Conservation (phyloP, 176 grass and related monocot genomes). For the Chrysopogon serrulatus region DNA sequence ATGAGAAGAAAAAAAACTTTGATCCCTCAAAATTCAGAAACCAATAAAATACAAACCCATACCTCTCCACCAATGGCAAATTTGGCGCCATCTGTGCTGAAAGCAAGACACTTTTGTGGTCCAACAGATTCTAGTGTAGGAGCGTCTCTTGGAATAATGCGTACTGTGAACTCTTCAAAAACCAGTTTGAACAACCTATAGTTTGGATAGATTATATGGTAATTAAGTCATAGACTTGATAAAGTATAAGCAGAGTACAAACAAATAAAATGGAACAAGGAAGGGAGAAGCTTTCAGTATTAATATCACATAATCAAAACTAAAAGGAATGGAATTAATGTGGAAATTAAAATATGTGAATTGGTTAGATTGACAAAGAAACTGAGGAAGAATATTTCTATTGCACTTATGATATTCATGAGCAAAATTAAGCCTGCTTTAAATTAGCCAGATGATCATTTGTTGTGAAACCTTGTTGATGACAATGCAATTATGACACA, state of each 20-base stretch:
- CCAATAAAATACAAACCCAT: conserved; percentile 7
- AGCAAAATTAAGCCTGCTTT: neutral
- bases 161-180: conserved; percentile 51
- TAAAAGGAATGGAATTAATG: neutral
- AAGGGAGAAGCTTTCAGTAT: neutral
- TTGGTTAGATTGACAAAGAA: neutral
- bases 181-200: conserved; percentile 72
- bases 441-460: neutral
- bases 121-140: conserved; percentile 66
- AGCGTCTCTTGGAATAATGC: conserved; percentile 56
- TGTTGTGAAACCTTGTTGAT: neutral
- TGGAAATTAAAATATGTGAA: neutral
- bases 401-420: neutral
- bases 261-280: neutral
- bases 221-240: conserved; percentile 5
- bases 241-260: neutral
- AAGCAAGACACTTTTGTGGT: conserved; percentile 85
- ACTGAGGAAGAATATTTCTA: neutral
- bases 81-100: conserved; percentile 93
- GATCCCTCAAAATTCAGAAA: neutral
- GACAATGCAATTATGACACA: neutral
- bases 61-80: conserved; percentile 93
- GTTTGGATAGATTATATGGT: neutral
- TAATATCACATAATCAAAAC: neutral
- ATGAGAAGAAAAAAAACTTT: neutral